phyloP scores from a whole-genome alignment of 2,329 filamentous ascomycete genomes.

The Colletotrichum sp. region DNA sequence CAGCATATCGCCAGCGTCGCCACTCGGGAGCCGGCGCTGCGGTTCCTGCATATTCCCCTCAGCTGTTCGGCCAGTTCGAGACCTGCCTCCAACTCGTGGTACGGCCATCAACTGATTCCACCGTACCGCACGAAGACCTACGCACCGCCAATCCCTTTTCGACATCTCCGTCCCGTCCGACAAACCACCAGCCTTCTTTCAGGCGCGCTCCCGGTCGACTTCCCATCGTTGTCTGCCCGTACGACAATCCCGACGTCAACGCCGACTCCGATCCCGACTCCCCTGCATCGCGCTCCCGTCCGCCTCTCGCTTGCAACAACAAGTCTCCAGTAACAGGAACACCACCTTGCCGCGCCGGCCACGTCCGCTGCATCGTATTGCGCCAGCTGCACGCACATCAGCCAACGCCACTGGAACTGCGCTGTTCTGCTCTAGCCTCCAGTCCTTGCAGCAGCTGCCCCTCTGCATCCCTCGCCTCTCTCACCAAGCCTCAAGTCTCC shows the following conservation, averaged over 20 bases:
- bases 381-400: background rate
- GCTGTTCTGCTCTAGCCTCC: background rate
- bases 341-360: background rate
- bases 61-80: background rate
- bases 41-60: constrained; percentile 9
- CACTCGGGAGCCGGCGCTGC: background rate
- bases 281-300: background rate
- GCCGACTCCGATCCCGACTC: background rate
- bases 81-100: background rate
- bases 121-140: background rate
- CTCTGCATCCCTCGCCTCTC: background rate
- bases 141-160: background rate
- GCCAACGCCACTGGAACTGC: background rate
- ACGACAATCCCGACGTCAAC: background rate
- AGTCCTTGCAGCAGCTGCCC: background rate
- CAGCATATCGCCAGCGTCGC: background rate
- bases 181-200: background rate
- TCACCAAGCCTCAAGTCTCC: background rate
- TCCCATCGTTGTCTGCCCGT: background rate
- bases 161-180: background rate
- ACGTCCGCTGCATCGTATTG: background rate
- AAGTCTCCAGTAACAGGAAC: background rate
- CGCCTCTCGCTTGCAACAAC: background rate
- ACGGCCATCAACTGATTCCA: constrained; percentile 3
- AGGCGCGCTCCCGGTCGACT: background rate